These are phyloP conservation scores for Ceratobasidium sp. DNA, from an alignment of 1,284 basidiomycete species.

Conservation along the genomic window DNA sequence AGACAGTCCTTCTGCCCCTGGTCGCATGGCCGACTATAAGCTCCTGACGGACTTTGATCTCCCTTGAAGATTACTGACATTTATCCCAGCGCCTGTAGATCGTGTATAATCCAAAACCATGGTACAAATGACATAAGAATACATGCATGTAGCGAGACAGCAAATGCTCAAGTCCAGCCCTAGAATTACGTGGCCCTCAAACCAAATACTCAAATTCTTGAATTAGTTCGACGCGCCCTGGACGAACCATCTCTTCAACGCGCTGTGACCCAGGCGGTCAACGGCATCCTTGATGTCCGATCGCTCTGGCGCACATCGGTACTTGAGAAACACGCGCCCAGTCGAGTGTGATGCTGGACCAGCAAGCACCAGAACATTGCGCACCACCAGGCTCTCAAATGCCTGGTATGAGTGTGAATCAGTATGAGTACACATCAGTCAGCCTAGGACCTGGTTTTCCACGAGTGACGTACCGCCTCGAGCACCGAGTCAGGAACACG, in stretches of 20 bases:
- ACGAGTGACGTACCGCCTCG: slow-evolving; percentile 46
- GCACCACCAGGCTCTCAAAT: slow-evolving; percentile 70
- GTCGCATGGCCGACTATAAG: slow-evolving; percentile 67
- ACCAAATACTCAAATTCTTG: not conserved
- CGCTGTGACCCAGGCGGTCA: slow-evolving; percentile 73
- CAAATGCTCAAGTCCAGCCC: not conserved
- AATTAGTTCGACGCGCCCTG: slow-evolving; percentile 50
- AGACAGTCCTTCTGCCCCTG: slow-evolving; percentile 79
- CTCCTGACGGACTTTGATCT: slow-evolving; percentile 61
- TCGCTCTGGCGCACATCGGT: slow-evolving; percentile 68
- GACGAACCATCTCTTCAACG: slow-evolving; percentile 75
- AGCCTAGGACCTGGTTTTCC: slow-evolving; percentile 35
- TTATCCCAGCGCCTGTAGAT: slow-evolving; percentile 5
- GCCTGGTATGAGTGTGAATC: slow-evolving; percentile 59
- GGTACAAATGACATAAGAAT: slow-evolving; percentile 41
- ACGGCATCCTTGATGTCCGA: slow-evolving; percentile 71
- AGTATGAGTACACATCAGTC: slow-evolving; percentile 19
- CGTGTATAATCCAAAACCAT: slow-evolving; percentile 14
- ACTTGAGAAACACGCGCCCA: slow-evolving; percentile 71
- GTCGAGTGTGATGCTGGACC: slow-evolving; percentile 61
- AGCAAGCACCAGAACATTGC: slow-evolving; percentile 64
- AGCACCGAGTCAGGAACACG: slow-evolving; percentile 47
- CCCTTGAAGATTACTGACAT: slow-evolving; percentile 14
- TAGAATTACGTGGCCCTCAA: not conserved
- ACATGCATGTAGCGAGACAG: slow-evolving; percentile 2